These are phyloP conservation scores for Polygonum maritimum DNA, from an alignment of 148 eudicot species.

Conservation along the genomic window DNA sequence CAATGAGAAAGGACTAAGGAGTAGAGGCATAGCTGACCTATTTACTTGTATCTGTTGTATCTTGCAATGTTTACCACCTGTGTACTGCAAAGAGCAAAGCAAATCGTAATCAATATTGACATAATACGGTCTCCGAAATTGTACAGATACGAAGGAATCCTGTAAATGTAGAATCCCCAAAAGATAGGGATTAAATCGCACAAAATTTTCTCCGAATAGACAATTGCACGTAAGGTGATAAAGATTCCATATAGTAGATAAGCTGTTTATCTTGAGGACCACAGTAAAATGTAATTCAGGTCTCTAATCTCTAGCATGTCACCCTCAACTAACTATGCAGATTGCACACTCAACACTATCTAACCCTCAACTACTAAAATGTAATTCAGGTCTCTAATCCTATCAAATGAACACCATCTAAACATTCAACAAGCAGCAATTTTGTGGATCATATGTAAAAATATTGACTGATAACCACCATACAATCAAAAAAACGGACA, in stretches of 20 bases:
- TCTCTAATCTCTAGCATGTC: not conserved
- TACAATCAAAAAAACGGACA: no score
- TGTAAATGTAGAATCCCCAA: constrained; percentile 2
- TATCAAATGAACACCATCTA: not conserved
- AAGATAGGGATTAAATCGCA: not conserved
- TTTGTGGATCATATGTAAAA: not conserved
- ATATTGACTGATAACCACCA: no score
- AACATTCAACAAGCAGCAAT: not conserved
- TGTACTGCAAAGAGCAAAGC: not conserved
- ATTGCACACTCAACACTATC: not conserved
- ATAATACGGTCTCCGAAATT: not conserved
- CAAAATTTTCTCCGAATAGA: not conserved
- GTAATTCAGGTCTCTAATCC: no score
- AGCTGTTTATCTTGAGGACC: constrained; percentile 21
- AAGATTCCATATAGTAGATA: constrained; percentile 21
- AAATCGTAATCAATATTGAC: not conserved
- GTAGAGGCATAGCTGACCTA: not conserved
- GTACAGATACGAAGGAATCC: not conserved
- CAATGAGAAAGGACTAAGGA: no score
- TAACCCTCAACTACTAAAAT: no score
- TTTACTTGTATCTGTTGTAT: not conserved
- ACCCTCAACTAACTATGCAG: not conserved
- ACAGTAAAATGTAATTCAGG: constrained; percentile 5
- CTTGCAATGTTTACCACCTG: not conserved
- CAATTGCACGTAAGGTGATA: constrained; percentile 14